Base-by-base conservation (phyloP, 2,329 filamentous ascomycete genomes). In the Byssothecium circinans region DNA sequence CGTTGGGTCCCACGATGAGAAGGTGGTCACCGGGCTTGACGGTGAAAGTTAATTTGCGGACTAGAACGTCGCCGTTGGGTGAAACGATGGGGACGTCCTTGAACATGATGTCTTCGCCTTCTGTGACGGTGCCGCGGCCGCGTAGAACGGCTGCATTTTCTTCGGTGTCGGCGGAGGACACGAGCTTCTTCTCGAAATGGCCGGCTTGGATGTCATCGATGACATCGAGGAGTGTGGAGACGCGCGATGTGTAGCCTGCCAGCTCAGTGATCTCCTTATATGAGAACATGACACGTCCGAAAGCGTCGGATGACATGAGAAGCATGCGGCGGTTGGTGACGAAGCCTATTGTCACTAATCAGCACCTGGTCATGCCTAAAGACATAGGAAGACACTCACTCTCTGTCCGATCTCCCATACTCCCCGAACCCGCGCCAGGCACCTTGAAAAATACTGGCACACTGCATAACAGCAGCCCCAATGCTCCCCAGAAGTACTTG, bases 401-500 rank as follows among this genome's bases (percentile, higher is more conserved):
- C 62, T 84, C 81, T 20, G 81, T 84, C 39, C 81, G 73, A 64
- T 89, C 85, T 36, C 86, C 87, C 84, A 88, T 88, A 65, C 76
- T 86, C 41, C 63, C 64, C 2, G 62, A 60, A 4, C 58, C 61
- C 2, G 68, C 65, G 1, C 88, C 88, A 0, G 91, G 91, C 15
- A 96, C 81, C 71, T 92, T 92, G 78, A 99, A 88, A 71, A 99
- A 99, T 2, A 97, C 92, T 0, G 94, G 94, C 0, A 96, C 85
- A 70, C 90, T 95, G 77, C 94, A 99, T 8, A 99, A 84, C 54
- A 96, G 73, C 55, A 99, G 80, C 1, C 94, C 94, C 35, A 99
- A 73, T 2, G 94, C 92, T 33, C 94, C 94, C 94, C 94, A 99
- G 74, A 97, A 94, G 70, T 99, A 99, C 73, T 99, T 99, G 73